Percentiles rank a stretch among this genome's conserved stretches.
Evolutionary conservation across 2,329 filamentous ascomycete genomes (phyloP).

Genomic region (Penicillium sp.): DNA sequence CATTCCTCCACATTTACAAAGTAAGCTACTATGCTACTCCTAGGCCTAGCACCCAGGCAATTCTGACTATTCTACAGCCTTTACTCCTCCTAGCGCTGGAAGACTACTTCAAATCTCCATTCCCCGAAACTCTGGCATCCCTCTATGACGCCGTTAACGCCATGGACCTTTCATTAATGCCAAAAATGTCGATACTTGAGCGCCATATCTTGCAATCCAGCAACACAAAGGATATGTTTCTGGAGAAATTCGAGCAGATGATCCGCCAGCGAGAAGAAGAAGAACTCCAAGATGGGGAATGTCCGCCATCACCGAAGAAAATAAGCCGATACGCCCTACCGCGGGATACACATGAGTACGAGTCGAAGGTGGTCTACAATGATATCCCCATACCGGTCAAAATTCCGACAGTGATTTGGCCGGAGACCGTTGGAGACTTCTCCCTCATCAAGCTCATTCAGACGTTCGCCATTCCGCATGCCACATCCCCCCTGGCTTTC

Average conservation of each 20-base stretch:
- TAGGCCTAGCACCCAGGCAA: not conserved
- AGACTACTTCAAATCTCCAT: constrained; percentile 92
- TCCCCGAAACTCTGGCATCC: constrained; percentile 80
- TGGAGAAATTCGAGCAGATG: constrained; percentile 97
- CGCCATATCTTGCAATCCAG: constrained; percentile 82
- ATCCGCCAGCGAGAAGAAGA: constrained; percentile 74
- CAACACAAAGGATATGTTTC: constrained; percentile 92
- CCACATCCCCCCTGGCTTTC: constrained; percentile 82
- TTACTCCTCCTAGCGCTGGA: constrained; percentile 86
- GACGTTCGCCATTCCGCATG: constrained; percentile 81
- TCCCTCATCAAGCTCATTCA: constrained; percentile 96
- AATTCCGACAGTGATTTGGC: constrained; percentile 87
- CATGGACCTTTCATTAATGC: constrained; percentile 96
- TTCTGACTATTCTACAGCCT: constrained; percentile 56
- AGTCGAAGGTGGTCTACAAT: constrained; percentile 93
- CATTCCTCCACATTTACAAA: constrained; percentile 98
- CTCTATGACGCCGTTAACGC: constrained; percentile 91
- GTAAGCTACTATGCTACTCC: constrained; percentile 52
- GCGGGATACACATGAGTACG: constrained; percentile 95
- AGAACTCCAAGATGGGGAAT: constrained; percentile 33
- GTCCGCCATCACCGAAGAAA: constrained; percentile 53
- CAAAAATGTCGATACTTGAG: constrained; percentile 78
- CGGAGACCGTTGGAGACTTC: constrained; percentile 96
- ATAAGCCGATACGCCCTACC: constrained; percentile 72
- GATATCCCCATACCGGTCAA: constrained; percentile 96